Percentiles rank a stretch among this genome's conserved stretches.
phyloP scores from a whole-genome alignment of 164 flowering plant genomes.

The Vitis riparia region DNA sequence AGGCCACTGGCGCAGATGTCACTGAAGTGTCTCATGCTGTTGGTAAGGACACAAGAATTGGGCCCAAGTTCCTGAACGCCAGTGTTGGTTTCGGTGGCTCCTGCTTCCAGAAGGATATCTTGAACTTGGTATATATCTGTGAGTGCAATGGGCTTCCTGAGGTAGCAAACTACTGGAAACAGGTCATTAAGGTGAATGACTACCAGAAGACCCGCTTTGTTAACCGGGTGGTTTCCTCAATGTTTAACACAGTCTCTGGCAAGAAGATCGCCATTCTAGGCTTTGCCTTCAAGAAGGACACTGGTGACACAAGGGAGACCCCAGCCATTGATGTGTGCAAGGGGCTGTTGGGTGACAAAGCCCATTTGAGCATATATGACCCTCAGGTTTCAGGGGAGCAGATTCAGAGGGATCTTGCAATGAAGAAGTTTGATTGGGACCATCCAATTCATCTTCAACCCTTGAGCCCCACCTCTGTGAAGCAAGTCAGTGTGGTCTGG shows the following conservation, averaged over 20 bases:
- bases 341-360: conserved; percentile 61
- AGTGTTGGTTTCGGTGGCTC: conserved; percentile 76
- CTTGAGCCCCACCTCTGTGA: conserved; percentile 36
- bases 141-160: conserved; percentile 75
- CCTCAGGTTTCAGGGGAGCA: conserved; percentile 66
- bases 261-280: conserved; percentile 64
- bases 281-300: conserved; percentile 71
- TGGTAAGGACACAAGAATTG: conserved; percentile 63
- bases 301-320: conserved; percentile 70
- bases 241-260: conserved; percentile 62
- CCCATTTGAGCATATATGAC: conserved; percentile 57
- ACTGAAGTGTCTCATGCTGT: conserved; percentile 51
- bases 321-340: conserved; percentile 70
- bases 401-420: conserved; percentile 59
- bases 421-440: conserved; percentile 68
- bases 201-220: conserved; percentile 64
- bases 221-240: conserved; percentile 57
- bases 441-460: conserved; percentile 56
- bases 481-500: conserved; percentile 40
- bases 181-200: conserved; percentile 60
- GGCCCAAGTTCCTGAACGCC: conserved; percentile 63
- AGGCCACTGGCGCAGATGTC: conserved; percentile 70
- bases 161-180: conserved; percentile 68
- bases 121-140: conserved; percentile 63
- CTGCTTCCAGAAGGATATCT: conserved; percentile 64